Evolutionary conservation across 2,329 filamentous ascomycete species (phyloP).

Genomic region (Talaromyces sp.): DNA sequence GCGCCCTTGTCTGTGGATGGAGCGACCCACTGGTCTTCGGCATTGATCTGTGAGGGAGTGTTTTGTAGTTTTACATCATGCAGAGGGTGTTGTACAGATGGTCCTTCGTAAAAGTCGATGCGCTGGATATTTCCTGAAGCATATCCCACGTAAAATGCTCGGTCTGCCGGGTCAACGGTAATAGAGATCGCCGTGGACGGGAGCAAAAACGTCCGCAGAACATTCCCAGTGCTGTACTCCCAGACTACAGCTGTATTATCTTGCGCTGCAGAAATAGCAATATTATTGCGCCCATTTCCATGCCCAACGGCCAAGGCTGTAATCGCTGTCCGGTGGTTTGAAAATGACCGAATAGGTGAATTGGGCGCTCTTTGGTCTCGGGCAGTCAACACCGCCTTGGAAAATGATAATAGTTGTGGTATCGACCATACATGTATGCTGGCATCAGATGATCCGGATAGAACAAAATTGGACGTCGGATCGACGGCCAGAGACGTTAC

Average conservation of each 20-base stretch:
- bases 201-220: conserved; percentile 77
- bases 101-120: conserved; percentile 64
- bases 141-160: conserved; percentile 75
- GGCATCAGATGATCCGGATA: conserved; percentile 60
- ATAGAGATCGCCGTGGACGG: conserved; percentile 68
- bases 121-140: conserved; percentile 77
- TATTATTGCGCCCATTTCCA: conserved; percentile 67
- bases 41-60: conserved; percentile 36
- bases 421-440: conserved; percentile 92
- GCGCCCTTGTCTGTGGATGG: conserved; percentile 61
- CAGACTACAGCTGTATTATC: conserved; percentile 90
- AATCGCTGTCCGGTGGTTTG: conserved; percentile 59
- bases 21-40: conserved; percentile 44
- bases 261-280: conserved; percentile 76
- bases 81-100: conserved; percentile 37
- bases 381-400: conserved; percentile 38
- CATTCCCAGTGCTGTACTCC: conserved; percentile 78
- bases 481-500: conserved; percentile 71
- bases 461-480: conserved; percentile 53
- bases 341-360: conserved; percentile 70
- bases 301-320: conserved; percentile 56
- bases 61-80: conserved; percentile 32
- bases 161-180: conserved; percentile 73
- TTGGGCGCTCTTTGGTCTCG: conserved; percentile 40
- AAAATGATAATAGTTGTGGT: conserved; percentile 64